phyloP scores from a whole-genome alignment of 176 grass and related monocot genomes.

The Lolium perenne region DNA sequence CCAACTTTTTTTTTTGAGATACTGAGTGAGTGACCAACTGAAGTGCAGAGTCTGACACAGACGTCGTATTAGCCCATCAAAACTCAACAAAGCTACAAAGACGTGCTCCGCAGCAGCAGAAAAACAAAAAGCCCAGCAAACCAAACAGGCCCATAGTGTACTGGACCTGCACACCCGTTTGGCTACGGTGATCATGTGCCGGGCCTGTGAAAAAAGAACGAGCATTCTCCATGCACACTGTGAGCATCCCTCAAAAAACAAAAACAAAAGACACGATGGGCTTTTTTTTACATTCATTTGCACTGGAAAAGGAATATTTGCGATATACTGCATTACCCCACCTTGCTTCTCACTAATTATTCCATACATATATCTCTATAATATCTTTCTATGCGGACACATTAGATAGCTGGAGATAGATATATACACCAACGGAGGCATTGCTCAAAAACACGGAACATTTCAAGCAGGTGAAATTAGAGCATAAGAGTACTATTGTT shows the following conservation, averaged over 20 bases:
- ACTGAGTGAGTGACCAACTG: too few species aligned
- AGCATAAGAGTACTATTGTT: background rate
- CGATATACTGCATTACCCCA: background rate
- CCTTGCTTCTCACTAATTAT: slow-evolving; percentile 27
- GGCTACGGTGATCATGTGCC: too few species aligned
- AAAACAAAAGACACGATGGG: background rate
- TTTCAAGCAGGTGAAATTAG: background rate
- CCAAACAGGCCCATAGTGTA: too few species aligned
- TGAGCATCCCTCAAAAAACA: background rate
- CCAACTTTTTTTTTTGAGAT: too few species aligned
- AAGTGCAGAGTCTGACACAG: too few species aligned
- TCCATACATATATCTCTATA: slow-evolving; percentile 18
- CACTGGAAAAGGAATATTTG: background rate
- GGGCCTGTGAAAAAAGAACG: background rate
- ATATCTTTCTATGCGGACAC: background rate
- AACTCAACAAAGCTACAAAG: too few species aligned
- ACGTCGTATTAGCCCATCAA: too few species aligned
- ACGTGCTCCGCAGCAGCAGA: too few species aligned
- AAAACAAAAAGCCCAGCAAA: too few species aligned
- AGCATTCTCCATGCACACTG: background rate
- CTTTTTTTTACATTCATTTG: background rate
- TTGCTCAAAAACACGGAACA: background rate
- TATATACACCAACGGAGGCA: background rate
- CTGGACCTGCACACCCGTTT: too few species aligned
- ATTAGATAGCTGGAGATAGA: slow-evolving; percentile 16